phyloP scores from a whole-genome alignment of 192 early-diverging fungal species.

The Pecoramyces ruminantium region DNA sequence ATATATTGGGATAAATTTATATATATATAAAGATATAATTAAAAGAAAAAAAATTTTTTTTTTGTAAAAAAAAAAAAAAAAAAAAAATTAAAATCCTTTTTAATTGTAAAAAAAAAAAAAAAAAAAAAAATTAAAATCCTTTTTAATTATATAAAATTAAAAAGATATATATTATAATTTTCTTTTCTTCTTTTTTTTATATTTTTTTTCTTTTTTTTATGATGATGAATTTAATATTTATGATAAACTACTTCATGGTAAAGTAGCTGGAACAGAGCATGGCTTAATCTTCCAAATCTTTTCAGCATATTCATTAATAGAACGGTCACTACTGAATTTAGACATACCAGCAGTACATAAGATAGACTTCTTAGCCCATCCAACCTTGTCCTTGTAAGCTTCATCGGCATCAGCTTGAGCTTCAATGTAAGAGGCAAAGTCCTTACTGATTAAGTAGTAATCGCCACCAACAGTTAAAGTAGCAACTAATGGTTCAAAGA shows the following conservation, averaged over 20 bases:
- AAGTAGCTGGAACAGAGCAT: neutral
- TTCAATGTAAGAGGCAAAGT: slow-evolving; percentile 72
- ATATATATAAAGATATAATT: no score
- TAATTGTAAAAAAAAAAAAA: no score
- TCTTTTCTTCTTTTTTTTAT: no score
- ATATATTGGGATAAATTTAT: no score
- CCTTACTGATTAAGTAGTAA: slow-evolving; percentile 68
- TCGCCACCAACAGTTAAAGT: slow-evolving; percentile 72
- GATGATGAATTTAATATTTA: no score
- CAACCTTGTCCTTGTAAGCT: slow-evolving; percentile 61
- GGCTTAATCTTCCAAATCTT: slow-evolving; percentile 78
- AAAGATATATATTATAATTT: no score
- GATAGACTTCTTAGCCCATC: slow-evolving; percentile 83
- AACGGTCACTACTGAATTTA: slow-evolving; percentile 68
- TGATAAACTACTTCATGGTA: neutral
- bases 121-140: no score
- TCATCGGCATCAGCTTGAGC: slow-evolving; percentile 65
- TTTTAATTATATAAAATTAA: no score
- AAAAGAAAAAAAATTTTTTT: no score
- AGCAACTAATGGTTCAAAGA: slow-evolving; percentile 62
- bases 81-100: no score
- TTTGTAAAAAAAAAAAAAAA: no score
- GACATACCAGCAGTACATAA: slow-evolving; percentile 62
- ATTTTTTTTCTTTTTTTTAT: no score
- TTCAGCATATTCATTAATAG: slow-evolving; percentile 86